Percentiles rank a stretch among this genome's conserved stretches.
Conservation (phyloP, 1,284 basidiomycete species). For the Cryptococcus neoformans region DNA sequence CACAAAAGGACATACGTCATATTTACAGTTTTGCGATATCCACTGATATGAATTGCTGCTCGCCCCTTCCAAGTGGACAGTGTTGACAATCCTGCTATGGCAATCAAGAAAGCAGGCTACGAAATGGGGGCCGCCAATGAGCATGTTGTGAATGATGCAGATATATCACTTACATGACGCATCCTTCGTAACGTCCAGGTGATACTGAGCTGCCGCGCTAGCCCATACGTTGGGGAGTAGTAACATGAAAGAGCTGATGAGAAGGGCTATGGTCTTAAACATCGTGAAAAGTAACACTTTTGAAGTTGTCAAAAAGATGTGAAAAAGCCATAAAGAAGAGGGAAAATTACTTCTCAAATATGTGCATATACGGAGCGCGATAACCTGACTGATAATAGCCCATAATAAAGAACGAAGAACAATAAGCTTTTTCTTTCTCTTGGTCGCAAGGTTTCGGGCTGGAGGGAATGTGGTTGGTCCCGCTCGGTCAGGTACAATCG, state of each 20-base stretch:
- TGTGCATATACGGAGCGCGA: neutral
- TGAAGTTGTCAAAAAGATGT: too few species aligned
- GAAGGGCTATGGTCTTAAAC: neutral
- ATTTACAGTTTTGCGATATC: constrained; percentile 27
- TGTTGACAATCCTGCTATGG: constrained; percentile 10
- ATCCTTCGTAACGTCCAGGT: constrained; percentile 12
- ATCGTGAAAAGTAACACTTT: neutral
- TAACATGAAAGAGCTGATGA: constrained; percentile 7
- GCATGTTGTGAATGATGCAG: neutral
- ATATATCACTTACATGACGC: constrained; percentile 17
- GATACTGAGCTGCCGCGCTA: constrained; percentile 18
- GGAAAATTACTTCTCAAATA: neutral
- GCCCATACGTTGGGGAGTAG: constrained; percentile 14
- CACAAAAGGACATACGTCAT: constrained; percentile 20
- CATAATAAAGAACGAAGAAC: too few species aligned
- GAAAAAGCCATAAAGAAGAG: neutral
- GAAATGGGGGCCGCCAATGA: neutral
- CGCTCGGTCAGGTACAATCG: too few species aligned
- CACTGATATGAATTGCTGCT: constrained; percentile 8
- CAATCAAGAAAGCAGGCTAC: constrained; percentile 30
- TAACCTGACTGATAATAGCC: too few species aligned
- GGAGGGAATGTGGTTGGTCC: too few species aligned
- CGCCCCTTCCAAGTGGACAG: constrained; percentile 16
- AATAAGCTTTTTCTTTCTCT: too few species aligned
- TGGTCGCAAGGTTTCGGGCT: too few species aligned